These are phyloP conservation scores for Cynanchum wilfordii DNA, from an alignment of 257 asterid genomes.

Conservation along the genomic window DNA sequence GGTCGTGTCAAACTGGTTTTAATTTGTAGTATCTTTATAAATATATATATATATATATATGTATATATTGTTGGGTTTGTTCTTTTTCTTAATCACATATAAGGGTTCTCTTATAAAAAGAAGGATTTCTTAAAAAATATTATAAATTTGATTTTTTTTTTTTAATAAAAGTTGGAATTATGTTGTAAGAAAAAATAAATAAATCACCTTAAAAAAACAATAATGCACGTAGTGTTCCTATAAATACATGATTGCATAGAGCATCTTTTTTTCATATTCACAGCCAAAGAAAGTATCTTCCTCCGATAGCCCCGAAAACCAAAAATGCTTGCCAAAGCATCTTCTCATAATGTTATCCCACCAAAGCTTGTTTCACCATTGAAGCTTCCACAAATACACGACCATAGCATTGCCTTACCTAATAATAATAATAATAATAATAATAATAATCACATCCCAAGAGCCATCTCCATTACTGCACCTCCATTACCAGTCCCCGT, in stretches of 20 bases:
- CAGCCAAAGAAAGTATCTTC: not conserved
- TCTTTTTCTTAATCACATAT: no score
- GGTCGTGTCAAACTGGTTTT: no score
- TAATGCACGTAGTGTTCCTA: not conserved
- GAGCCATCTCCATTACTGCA: conserved; percentile 62
- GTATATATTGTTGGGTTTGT: no score
- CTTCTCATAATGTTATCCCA: conserved; percentile 49
- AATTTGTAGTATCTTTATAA: no score
- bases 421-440: conserved; percentile 28
- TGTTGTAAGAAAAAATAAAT: no score
- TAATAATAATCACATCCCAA: conserved; percentile 23
- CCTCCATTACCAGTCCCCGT: conserved; percentile 23
- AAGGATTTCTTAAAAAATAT: no score
- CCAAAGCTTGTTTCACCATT: conserved; percentile 38
- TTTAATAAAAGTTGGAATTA: no score
- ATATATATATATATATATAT: no score
- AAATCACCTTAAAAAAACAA: no score
- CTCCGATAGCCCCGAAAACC: not conserved
- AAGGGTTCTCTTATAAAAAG: no score
- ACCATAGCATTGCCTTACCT: conserved; percentile 31
- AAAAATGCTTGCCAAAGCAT: conserved; percentile 66
- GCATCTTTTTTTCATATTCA: not conserved
- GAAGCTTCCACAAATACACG: conserved; percentile 32
- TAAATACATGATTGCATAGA: not conserved
- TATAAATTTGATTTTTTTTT: no score